phyloP scores from a whole-genome alignment of 2,329 filamentous ascomycete genomes.

The Aspergillus sergii region DNA sequence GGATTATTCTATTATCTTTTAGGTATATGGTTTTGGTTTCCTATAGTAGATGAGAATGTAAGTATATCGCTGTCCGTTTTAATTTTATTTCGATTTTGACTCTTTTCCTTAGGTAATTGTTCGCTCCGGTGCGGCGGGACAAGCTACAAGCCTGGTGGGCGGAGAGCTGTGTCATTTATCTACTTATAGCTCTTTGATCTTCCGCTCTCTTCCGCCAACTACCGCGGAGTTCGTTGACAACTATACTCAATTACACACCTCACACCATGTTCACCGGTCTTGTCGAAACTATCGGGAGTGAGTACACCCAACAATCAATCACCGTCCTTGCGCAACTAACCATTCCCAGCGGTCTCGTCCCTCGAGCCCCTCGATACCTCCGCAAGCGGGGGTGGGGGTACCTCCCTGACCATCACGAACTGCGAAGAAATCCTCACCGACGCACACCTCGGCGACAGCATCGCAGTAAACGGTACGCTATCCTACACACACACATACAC shows the following conservation, averaged over 20 bases:
- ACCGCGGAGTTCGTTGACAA: background rate
- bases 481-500: background rate
- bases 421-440: conserved; percentile 77
- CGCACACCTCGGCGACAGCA: conserved; percentile 86
- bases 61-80: background rate
- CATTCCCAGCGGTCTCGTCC: conserved; percentile 70
- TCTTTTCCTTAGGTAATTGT: background rate
- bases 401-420: conserved; percentile 82
- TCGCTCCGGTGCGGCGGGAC: background rate
- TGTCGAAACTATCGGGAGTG: conserved; percentile 90
- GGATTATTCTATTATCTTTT: background rate
- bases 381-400: conserved; percentile 71
- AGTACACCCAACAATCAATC: conserved; percentile 38
- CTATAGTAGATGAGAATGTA: background rate
- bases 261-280: conserved; percentile 92
- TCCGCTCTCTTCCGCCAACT: background rate
- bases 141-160: background rate
- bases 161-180: background rate
- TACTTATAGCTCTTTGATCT: background rate
- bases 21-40: background rate
- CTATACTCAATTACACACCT: background rate
- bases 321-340: conserved; percentile 2
- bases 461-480: conserved; percentile 77
- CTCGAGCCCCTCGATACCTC: conserved; percentile 80
- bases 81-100: background rate